Evolutionary conservation across 78 protist species (phyloP).

Genomic region (Guillardia theta): DNA sequence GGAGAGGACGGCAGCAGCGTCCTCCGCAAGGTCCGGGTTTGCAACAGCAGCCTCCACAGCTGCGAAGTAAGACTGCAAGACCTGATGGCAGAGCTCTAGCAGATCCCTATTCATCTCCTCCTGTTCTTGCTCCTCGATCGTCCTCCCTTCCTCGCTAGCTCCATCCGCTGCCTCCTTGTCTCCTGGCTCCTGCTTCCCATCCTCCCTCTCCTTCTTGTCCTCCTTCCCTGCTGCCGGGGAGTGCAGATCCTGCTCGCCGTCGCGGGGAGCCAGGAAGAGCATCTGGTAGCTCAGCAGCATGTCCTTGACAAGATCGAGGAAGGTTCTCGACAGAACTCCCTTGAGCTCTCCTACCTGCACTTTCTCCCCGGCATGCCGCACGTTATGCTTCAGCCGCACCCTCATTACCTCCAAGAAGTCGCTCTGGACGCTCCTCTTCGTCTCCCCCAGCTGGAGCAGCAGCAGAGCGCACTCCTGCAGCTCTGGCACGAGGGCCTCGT

Average conservation of each 20-base stretch:
- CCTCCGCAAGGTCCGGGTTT: too few species aligned
- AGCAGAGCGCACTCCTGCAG: too few species aligned
- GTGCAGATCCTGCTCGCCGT: not conserved
- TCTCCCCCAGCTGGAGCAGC: too few species aligned
- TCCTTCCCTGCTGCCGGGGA: not conserved
- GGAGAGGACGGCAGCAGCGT: not conserved
- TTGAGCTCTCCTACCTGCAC: too few species aligned
- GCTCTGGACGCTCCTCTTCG: too few species aligned
- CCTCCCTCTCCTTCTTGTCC: not conserved
- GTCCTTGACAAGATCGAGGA: not conserved
- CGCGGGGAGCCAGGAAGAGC: not conserved
- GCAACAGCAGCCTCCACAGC: too few species aligned
- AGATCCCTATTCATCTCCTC: too few species aligned
- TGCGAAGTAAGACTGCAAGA: too few species aligned
- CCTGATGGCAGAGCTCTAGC: too few species aligned
- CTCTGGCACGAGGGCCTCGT: not conserved
- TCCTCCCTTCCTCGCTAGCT: not conserved
- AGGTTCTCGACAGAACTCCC: not conserved
- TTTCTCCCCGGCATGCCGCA: too few species aligned
- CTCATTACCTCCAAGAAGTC: too few species aligned
- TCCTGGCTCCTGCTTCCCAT: not conserved
- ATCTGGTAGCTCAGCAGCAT: not conserved
- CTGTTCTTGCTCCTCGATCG: not conserved
- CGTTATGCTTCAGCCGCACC: too few species aligned
- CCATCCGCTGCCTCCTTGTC: not conserved